These are phyloP conservation scores for Ceratobasidium sp. DNA, from an alignment of 1,284 basidiomycete genomes.

Conservation along the genomic window DNA sequence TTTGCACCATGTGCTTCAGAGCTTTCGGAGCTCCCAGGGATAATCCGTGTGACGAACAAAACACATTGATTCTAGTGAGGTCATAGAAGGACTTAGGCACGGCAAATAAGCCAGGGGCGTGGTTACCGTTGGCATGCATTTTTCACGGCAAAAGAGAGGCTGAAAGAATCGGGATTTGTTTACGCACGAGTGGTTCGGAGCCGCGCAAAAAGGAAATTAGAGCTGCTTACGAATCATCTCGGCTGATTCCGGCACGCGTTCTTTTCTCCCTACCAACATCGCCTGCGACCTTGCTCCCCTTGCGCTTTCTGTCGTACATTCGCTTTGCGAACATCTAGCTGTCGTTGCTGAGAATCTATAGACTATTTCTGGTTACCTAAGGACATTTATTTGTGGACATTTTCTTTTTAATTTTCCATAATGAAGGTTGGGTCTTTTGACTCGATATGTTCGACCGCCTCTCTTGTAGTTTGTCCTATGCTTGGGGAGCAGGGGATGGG, in stretches of 20 bases:
- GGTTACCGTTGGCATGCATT: conserved; percentile 3
- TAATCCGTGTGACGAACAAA: background rate
- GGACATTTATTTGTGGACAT: conserved; percentile 38
- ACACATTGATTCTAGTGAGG: background rate
- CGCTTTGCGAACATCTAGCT: conserved; percentile 26
- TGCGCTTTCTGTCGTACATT: background rate
- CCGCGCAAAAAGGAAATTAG: conserved; percentile 31
- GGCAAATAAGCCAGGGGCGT: background rate
- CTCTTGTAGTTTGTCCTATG: conserved; percentile 90
- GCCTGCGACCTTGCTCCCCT: background rate
- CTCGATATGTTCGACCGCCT: conserved; percentile 88
- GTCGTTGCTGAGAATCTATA: conserved; percentile 23
- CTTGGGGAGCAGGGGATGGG: conserved; percentile 86
- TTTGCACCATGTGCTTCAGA: conserved; percentile 18
- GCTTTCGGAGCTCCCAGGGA: background rate
- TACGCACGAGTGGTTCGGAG: background rate
- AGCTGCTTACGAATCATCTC: conserved; percentile 16
- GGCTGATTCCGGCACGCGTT: conserved; percentile 20
- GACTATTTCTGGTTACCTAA: conserved; percentile 6
- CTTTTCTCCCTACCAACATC: conserved; percentile 33
- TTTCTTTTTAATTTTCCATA: conserved; percentile 39
- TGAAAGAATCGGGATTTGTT: conserved; percentile 8
- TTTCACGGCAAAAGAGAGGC: background rate
- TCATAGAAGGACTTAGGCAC: background rate
- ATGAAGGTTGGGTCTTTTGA: conserved; percentile 85